Conservation (phyloP, 208 protist species). For the Acanthamoeba quina region DNA sequence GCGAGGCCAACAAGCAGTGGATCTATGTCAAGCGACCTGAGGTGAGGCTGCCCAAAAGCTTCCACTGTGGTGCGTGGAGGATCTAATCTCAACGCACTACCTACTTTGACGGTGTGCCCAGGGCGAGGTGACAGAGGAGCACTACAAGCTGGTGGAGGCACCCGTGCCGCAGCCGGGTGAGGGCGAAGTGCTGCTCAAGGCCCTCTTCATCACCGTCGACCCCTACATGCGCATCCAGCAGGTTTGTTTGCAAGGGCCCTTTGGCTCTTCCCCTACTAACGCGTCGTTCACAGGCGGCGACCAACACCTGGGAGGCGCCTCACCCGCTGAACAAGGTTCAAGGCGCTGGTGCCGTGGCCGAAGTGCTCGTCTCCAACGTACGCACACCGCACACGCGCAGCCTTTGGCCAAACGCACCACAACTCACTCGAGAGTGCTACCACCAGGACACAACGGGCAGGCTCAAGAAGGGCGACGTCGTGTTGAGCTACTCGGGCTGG, state of each 20-base stretch:
- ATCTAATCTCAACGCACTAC: neutral
- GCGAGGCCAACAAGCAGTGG: constrained; percentile 21
- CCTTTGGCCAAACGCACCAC: too few relatives aligned
- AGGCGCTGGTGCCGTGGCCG: neutral
- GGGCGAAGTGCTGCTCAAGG: constrained; percentile 10
- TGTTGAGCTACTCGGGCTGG: constrained; percentile 60
- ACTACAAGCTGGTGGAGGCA: constrained; percentile 42
- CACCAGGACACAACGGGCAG: constrained; percentile 36
- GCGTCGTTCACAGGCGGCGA: neutral
- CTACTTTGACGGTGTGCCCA: neutral
- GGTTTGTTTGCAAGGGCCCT: neutral
- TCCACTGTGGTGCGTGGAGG: neutral
- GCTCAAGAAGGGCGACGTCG: constrained; percentile 58
- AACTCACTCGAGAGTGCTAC: too few relatives aligned
- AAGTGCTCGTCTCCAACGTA: constrained; percentile 54
- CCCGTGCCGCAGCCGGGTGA: constrained; percentile 33
- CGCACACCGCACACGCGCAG: too few relatives aligned
- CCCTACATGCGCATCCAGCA: constrained; percentile 75
- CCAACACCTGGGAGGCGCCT: constrained; percentile 37
- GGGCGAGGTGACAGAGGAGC: constrained; percentile 53
- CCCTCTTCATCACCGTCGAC: constrained; percentile 65
- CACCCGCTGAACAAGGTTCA: constrained; percentile 55
- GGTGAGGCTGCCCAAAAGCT: neutral
- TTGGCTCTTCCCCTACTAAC: neutral
- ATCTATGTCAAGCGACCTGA: constrained; percentile 63